Evolutionary conservation across 2,329 filamentous ascomycete genomes (phyloP).

Genomic region (Talaromyces verruculosus): DNA sequence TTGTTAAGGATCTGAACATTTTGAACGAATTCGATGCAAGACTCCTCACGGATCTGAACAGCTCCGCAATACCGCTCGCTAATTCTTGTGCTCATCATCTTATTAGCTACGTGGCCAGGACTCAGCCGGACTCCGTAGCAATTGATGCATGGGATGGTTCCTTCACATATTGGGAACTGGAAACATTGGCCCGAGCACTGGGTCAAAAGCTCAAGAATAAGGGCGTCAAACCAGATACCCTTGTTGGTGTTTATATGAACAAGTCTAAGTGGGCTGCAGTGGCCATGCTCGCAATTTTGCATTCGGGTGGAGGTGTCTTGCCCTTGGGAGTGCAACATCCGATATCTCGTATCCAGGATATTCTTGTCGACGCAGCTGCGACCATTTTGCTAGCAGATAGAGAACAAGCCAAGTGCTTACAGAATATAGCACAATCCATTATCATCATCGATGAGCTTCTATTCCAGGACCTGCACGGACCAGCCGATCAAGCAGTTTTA

Average conservation of each 20-base stretch:
- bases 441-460: background rate
- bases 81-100: background rate
- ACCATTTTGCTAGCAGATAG: background rate
- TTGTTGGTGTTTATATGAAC: constrained; percentile 8
- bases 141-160: background rate
- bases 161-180: background rate
- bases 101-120: background rate
- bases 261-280: constrained; percentile 14
- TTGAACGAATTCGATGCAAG: background rate
- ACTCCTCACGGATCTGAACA: background rate
- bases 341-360: background rate
- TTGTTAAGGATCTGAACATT: background rate
- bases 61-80: background rate
- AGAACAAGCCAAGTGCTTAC: background rate
- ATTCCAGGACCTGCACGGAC: background rate
- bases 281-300: constrained; percentile 13
- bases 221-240: background rate
- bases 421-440: background rate
- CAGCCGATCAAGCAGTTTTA: background rate
- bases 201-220: background rate
- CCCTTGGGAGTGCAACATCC: constrained; percentile 10
- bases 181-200: background rate
- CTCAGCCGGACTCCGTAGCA: background rate
- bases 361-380: constrained; percentile 43
- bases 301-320: constrained; percentile 13